These are phyloP conservation scores for Cyberlindnera lachancei DNA, from an alignment of 805 yeast species.

Conservation along the genomic window DNA sequence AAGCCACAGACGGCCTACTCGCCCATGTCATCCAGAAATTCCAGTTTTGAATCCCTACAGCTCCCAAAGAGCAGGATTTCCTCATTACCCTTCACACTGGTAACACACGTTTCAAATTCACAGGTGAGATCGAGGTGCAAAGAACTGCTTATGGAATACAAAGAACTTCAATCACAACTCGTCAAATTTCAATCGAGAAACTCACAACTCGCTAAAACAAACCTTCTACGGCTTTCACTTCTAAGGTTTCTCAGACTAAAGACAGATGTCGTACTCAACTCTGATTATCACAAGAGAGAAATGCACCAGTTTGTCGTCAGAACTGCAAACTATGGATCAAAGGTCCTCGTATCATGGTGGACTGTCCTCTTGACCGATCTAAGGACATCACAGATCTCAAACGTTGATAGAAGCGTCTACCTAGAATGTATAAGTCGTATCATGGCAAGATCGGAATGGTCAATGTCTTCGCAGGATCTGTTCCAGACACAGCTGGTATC, in stretches of 20 bases:
- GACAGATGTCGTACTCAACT: conserved; percentile 4
- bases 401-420: conserved; percentile 9
- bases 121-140: conserved; percentile 7
- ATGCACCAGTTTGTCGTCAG: conserved; percentile 5
- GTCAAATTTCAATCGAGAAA: conserved; percentile 4
- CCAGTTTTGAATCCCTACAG: conserved; percentile 1
- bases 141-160: conserved; percentile 11
- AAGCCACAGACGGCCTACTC: conserved; percentile 1
- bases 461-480: not conserved
- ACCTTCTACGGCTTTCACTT: conserved; percentile 6
- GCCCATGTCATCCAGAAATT: conserved; percentile 2
- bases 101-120: conserved; percentile 5
- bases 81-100: conserved; percentile 5
- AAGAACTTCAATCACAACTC: conserved; percentile 9
- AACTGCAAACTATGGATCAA: conserved; percentile 7
- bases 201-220: conserved; percentile 6
- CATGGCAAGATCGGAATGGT: conserved; percentile 11
- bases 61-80: conserved; percentile 2
- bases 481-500: conserved; percentile 2
- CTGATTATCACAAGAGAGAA: conserved; percentile 4
- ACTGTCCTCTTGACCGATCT: conserved; percentile 5
- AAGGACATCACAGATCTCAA: conserved; percentile 4
- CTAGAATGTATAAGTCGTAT: conserved; percentile 11
- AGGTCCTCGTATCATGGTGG: conserved; percentile 11
- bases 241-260: conserved; percentile 8